Evolutionary conservation across 768 basidiomycete genomes (phyloP).

Genomic region (Cyclocybe aegerita): DNA sequence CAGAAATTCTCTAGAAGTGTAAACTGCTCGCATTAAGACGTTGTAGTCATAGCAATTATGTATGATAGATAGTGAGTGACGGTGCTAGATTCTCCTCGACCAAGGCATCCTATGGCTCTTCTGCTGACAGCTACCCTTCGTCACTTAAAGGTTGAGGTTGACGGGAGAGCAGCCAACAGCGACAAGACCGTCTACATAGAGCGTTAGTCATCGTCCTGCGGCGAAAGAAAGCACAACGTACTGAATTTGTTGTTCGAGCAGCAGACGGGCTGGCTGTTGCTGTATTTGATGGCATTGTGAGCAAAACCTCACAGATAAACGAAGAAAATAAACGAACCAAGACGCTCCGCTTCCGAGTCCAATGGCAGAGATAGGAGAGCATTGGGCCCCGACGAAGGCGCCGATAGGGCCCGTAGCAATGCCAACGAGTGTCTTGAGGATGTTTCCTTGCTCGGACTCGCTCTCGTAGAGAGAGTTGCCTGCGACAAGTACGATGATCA

Average conservation of each 20-base stretch:
- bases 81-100: no score
- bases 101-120: no score
- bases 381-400: slow-evolving; percentile 7
- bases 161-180: slow-evolving; percentile 14
- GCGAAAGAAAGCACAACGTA: neutral
- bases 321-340: slow-evolving; percentile 2
- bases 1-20: no score
- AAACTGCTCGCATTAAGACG: no score
- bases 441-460: neutral
- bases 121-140: no score
- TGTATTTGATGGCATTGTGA: neutral
- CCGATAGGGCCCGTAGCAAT: slow-evolving; percentile 3
- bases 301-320: neutral
- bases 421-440: slow-evolving; percentile 1
- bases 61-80: no score
- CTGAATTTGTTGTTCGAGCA: slow-evolving; percentile 13
- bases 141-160: slow-evolving; percentile 8
- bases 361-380: slow-evolving; percentile 12
- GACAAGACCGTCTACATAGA: slow-evolving; percentile 8
- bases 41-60: no score
- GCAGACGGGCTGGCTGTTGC: slow-evolving; percentile 13
- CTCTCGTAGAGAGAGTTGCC: slow-evolving; percentile 1
- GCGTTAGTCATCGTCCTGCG: neutral
- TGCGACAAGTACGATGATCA: neutral
- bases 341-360: slow-evolving; percentile 10